phyloP scores from a whole-genome alignment of 805 yeast species.

The Lipomyces yamanashiensis region DNA sequence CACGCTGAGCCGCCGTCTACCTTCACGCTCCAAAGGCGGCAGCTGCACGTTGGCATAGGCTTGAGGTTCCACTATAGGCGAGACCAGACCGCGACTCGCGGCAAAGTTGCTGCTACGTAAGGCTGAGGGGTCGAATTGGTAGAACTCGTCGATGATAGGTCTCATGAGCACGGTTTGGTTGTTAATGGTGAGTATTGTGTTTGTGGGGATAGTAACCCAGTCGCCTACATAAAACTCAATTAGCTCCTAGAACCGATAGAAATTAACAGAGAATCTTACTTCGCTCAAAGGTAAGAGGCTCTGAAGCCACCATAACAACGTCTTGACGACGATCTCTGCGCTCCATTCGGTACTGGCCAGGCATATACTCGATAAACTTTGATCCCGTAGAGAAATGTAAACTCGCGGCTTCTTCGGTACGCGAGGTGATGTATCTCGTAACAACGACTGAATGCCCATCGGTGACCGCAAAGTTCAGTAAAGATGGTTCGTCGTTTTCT shows the following conservation, averaged over 20 bases:
- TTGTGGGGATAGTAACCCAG: conserved; percentile 97
- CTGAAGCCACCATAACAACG: conserved; percentile 95
- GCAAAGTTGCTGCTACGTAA: conserved; percentile 81
- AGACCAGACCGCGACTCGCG: conserved; percentile 89
- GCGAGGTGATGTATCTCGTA: conserved; percentile 84
- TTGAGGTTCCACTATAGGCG: conserved; percentile 70
- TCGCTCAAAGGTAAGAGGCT: conserved; percentile 93
- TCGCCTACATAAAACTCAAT: conserved; percentile 52
- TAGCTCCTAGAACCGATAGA: neutral
- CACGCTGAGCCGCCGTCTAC: conserved; percentile 49
- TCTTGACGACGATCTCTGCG: conserved; percentile 89
- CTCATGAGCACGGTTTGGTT: conserved; percentile 87
- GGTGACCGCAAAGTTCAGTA: conserved; percentile 91
- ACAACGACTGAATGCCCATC: conserved; percentile 89
- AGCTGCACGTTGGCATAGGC: conserved; percentile 45
- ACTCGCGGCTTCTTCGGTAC: conserved; percentile 94
- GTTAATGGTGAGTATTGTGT: conserved; percentile 78
- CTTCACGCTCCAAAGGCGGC: conserved; percentile 82
- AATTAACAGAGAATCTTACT: conserved; percentile 41
- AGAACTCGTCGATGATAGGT: conserved; percentile 85
- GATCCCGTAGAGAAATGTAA: conserved; percentile 94
- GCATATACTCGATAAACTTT: conserved; percentile 83
- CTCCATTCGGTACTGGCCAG: conserved; percentile 94
- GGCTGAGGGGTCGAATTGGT: conserved; percentile 68
- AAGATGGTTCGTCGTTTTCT: conserved; percentile 67